Evolutionary conservation across 176 grass and related monocot species (phyloP).

Genomic region (Puccinellia tenuiflora): DNA sequence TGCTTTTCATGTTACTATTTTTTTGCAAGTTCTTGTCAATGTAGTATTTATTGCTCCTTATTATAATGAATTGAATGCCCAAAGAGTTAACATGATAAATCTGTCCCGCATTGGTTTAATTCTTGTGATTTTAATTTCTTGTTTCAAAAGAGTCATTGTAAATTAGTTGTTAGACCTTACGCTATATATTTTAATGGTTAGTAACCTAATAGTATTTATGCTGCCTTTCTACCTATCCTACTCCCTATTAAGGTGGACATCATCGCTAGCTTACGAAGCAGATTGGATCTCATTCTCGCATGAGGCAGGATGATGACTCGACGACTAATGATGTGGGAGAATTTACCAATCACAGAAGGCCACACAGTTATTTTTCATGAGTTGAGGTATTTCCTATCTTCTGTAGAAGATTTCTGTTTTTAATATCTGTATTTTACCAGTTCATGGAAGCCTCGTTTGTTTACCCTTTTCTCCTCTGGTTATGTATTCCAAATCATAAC

Average conservation of each 20-base stretch:
- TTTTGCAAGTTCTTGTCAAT: background rate
- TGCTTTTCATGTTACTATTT: background rate
- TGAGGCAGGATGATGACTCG: conserved; percentile 59
- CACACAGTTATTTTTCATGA: conserved; percentile 55
- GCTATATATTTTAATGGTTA: background rate
- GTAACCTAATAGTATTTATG: background rate
- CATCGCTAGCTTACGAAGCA: conserved; percentile 62
- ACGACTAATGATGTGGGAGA: conserved; percentile 11
- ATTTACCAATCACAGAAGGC: conserved; percentile 40
- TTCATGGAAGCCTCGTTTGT: background rate
- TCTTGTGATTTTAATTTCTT: background rate
- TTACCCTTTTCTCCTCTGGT: background rate
- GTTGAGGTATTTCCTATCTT: conserved; percentile 46
- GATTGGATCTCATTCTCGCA: conserved; percentile 79
- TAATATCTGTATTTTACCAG: background rate
- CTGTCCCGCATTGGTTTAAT: background rate
- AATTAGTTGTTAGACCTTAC: background rate
- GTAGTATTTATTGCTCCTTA: background rate
- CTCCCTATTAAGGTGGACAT: conserved; percentile 53
- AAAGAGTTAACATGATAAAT: conserved; percentile 1
- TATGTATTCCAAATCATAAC: background rate
- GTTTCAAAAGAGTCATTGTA: background rate
- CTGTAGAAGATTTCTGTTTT: conserved; percentile 4
- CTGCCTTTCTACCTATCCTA: conserved; percentile 1
- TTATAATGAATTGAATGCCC: background rate